Base-by-base conservation (phyloP, 768 basidiomycete genomes). In the Lactarius sanguifluus region DNA sequence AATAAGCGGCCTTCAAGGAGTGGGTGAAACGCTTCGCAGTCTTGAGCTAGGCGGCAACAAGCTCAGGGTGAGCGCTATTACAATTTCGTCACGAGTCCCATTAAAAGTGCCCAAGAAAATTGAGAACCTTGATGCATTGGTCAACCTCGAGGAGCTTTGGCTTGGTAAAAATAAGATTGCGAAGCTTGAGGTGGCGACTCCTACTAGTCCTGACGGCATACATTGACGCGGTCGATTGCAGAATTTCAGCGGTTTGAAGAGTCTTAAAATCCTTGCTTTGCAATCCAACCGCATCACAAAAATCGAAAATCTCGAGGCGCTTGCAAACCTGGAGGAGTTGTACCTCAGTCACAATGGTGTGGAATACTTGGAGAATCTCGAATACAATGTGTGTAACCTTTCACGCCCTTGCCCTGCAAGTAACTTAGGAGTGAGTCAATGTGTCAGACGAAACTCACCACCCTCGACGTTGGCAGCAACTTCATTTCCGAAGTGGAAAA, bases 111-210 rank as follows among this genome's bases (percentile, higher is more conserved):
- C 23, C 23, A 65, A 97, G 95, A 85, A 82, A 79, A 96, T 99
- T 64, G 93, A 98, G 75, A 89, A 89, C 47, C 77, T 98, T 4
- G 92, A 92, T 13, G 81, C 84, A 1, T 79, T 97, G 45, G 84
- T 88, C 1, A 91, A 90, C 70, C 79, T 99, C 12, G 92, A 95
- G 70, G 95, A 98, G 72, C 80, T 99, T 3, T 98, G 96, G 94
- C 78, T 98, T 3, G 97, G 97, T 9, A 99, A 99, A 83, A 99
- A 99, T 76, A 99, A 98, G 79, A 93, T 99, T 65, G 75, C 87
- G 7, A 88, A 86, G 75, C 83, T 99, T 5, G 91, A 96, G 83
- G 93, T 92, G 69, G 50, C 73, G 61, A 13, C n/a, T 18, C 47
- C 36, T 54, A 36, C 34, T 34, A 25, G 61, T 28, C 25, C 23